Conservation (phyloP, 306 rosid species). For the Malus sylvestris region DNA sequence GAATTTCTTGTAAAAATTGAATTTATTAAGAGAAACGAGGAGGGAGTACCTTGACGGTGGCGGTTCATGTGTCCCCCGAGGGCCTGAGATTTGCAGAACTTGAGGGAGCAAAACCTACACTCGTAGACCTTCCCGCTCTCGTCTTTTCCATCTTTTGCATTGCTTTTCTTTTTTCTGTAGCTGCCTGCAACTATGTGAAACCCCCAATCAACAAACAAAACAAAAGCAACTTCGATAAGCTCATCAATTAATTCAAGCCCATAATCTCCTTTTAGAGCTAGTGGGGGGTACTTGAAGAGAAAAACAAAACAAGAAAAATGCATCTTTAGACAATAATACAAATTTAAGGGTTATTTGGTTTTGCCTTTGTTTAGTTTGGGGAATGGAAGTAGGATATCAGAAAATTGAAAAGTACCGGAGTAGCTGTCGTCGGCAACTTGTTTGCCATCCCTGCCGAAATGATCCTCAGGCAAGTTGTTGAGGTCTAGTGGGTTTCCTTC, state of each 20-base stretch:
- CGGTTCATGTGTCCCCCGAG: conserved; percentile 99
- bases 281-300: too few relatives aligned
- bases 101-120: conserved; percentile 99
- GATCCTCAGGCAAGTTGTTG: conserved; percentile 86
- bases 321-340: background rate
- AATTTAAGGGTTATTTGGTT: background rate
- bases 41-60: conserved; percentile 82
- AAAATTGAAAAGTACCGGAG: conserved; percentile 27
- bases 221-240: conserved; percentile 22
- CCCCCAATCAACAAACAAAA: conserved; percentile 4
- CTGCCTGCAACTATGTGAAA: conserved; percentile 40
- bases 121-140: conserved; percentile 88
- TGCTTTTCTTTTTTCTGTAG: conserved; percentile 78
- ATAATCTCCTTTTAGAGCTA: too few relatives aligned
- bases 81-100: conserved; percentile 99
- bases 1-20: background rate
- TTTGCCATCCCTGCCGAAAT: conserved; percentile 48
- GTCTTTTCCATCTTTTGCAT: conserved; percentile 71
- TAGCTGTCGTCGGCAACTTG: conserved; percentile 41
- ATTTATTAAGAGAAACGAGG: background rate
- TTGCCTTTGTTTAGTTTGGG: background rate
- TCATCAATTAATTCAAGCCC: background rate
- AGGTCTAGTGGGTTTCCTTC: conserved; percentile 76
- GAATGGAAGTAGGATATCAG: background rate
- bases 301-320: background rate